Percentiles rank a stretch among this genome's conserved stretches.
phyloP scores from a whole-genome alignment of 139 green algal genomes.

The Chlorella sp. region DNA sequence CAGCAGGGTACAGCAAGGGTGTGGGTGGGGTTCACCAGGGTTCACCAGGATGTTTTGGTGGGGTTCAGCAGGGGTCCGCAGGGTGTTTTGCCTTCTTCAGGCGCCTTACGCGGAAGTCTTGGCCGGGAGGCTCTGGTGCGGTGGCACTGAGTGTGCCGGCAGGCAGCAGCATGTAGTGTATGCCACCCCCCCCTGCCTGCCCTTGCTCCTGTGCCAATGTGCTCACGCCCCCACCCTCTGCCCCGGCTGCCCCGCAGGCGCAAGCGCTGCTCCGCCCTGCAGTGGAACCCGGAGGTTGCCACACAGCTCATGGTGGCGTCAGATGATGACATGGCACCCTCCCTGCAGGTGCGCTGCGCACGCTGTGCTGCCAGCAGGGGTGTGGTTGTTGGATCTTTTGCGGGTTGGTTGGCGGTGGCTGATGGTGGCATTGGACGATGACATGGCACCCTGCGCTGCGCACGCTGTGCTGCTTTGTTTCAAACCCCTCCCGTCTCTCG shows the following conservation, averaged over 20 bases:
- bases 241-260: slow-evolving; percentile 30
- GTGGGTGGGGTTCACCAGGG: too few relatives aligned
- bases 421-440: neutral
- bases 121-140: too few relatives aligned
- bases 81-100: too few relatives aligned
- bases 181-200: neutral
- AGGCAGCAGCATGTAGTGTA: neutral
- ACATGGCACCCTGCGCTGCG: too few relatives aligned
- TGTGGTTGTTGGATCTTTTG: too few relatives aligned
- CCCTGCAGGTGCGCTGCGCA: slow-evolving; percentile 95
- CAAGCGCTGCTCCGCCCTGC: slow-evolving; percentile 72
- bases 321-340: slow-evolving; percentile 88
- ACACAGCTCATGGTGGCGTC: slow-evolving; percentile 96
- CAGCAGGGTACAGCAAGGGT: too few relatives aligned
- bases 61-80: too few relatives aligned
- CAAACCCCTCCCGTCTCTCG: too few relatives aligned
- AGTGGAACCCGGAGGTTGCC: slow-evolving; percentile 94
- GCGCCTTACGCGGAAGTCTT: neutral
- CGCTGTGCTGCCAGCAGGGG: slow-evolving; percentile 24
- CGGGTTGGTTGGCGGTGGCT: neutral
- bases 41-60: too few relatives aligned
- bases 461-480: too few relatives aligned
- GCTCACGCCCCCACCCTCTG: neutral
- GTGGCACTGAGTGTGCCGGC: neutral
- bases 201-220: neutral